phyloP scores from a whole-genome alignment of 352 stramenopile genomes.

The Phytophthora quininea region DNA sequence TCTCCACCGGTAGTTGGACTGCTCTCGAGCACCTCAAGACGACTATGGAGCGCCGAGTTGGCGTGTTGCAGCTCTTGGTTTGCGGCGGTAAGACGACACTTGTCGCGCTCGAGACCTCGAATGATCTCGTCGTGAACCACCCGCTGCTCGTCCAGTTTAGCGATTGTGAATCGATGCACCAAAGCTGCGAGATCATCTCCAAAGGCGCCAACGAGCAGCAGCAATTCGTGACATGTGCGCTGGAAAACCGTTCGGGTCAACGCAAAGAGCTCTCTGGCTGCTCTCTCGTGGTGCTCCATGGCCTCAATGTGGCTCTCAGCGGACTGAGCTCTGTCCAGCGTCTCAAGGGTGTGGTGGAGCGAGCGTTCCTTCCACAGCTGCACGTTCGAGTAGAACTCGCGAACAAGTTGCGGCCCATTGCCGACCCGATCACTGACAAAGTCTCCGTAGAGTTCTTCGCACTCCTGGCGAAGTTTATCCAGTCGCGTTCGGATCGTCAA shows the following conservation, averaged over 20 bases:
- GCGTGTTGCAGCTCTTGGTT: slow-evolving; percentile 21
- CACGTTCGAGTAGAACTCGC: slow-evolving; percentile 35
- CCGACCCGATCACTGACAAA: not conserved
- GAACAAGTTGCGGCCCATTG: not conserved
- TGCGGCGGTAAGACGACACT: slow-evolving; percentile 26
- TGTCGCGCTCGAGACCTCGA: slow-evolving; percentile 39
- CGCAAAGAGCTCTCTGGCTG: slow-evolving; percentile 43
- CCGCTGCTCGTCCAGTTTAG: slow-evolving; percentile 48
- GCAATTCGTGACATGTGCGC: slow-evolving; percentile 20
- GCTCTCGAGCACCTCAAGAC: slow-evolving; percentile 48
- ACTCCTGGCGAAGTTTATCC: slow-evolving; percentile 21
- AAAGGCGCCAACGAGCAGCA: slow-evolving; percentile 42
- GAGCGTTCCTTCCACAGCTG: slow-evolving; percentile 74
- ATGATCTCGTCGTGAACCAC: slow-evolving; percentile 29
- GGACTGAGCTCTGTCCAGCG: slow-evolving; percentile 35
- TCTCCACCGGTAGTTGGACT: slow-evolving; percentile 46
- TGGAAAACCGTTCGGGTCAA: slow-evolving; percentile 32
- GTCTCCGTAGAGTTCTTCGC: slow-evolving; percentile 15
- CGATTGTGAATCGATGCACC: slow-evolving; percentile 39
- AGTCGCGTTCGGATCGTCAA: slow-evolving; percentile 22
- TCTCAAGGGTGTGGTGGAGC: slow-evolving; percentile 56
- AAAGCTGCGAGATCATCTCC: slow-evolving; percentile 26
- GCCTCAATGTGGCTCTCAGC: slow-evolving; percentile 55
- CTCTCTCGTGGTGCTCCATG: slow-evolving; percentile 64
- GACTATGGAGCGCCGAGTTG: slow-evolving; percentile 31